Evolutionary conservation across 805 yeast species (phyloP), one percentile per base, ranked within the genome.

Genomic region (Kodamaea hsintzibuensis): DNA sequence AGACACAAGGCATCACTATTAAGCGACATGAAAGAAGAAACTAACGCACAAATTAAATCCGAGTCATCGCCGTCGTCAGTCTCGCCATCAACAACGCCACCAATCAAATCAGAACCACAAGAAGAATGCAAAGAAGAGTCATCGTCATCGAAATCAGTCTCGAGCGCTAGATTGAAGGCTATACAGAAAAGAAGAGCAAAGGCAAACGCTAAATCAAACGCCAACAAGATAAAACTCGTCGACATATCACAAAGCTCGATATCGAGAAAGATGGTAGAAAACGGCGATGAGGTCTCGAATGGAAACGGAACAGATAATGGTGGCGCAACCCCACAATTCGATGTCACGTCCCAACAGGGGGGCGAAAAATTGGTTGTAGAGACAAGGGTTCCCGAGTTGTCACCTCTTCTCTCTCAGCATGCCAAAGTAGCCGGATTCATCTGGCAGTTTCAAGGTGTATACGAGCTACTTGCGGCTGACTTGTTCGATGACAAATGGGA

Each of bases 371-470:
- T 95, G 19, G 95, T 93, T 57, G 84, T 95, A 33, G 98, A 95
- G 66, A 85, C 91, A 37, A 84, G 82, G 61, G 80, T 77, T 2
- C 78, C 86, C 5, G 88, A 82, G 57, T 75, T 84, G 7, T 81
- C 88, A 6, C 89, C 89, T 14, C 78, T 87, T 8, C 71, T 89
- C 14, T 84, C 89, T 13, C 86, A 86, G 60, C 90, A 88, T 56
- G 82, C 86, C 42, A 83, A 83, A 53, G 86, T 84, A 13, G 84
- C 88, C 0, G 90, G 89, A 4, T 76, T 86, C 40, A 87, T 89
- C 0, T 95, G 98, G 98, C 96, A 91, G 51, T 90, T 92, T 61
- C 97, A 92, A 75, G 96, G 97, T 16, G 86, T 93, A 10, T 91
- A 87, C 69, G 98, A 90, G 65, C 73, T 91, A 18, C 71, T 95